Percentiles rank a stretch among this genome's conserved stretches.
Conservation (phyloP, 2,329 filamentous ascomycete genomes). For the Cladosporium sp. region DNA sequence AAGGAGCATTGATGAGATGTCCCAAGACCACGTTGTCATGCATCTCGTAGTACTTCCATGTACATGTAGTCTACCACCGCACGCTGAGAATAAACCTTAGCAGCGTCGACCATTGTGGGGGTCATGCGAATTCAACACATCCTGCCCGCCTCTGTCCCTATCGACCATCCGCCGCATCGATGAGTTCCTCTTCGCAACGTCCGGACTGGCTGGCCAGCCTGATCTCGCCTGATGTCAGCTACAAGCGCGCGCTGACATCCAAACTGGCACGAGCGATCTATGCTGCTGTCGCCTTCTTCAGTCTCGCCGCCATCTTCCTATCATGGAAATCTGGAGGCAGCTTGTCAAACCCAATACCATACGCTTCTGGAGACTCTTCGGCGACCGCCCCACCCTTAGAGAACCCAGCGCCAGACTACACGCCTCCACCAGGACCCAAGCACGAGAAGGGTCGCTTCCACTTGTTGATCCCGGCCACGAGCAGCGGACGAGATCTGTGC, state of each 20-base stretch:
- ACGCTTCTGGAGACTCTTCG: neutral
- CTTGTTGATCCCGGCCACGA: conserved; percentile 50
- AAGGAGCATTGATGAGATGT: conserved; percentile 9
- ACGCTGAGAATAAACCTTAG: neutral
- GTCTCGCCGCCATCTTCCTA: neutral
- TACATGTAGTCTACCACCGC: neutral
- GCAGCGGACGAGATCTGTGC: conserved; percentile 51
- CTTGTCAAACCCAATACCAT: conserved; percentile 7
- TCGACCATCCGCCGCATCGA: neutral
- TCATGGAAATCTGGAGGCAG: conserved; percentile 8
- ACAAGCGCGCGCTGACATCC: conserved; percentile 4
- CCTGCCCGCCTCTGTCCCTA: neutral
- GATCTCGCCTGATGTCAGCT: conserved; percentile 9
- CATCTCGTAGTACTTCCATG: neutral
- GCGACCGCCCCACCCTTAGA: neutral
- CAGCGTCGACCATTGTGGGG: neutral
- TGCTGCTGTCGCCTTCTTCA: conserved; percentile 2
- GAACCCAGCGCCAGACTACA: neutral
- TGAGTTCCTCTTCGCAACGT: conserved; percentile 1
- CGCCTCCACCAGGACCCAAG: conserved; percentile 5
- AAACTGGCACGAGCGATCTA: conserved; percentile 9
- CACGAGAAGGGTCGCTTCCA: conserved; percentile 41
- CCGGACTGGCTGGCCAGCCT: conserved; percentile 9
- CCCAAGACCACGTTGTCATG: neutral
- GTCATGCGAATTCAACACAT: neutral